Evolutionary conservation across 169 alveolate species (phyloP).

Genomic region (Cyclospora cayetanensis): DNA sequence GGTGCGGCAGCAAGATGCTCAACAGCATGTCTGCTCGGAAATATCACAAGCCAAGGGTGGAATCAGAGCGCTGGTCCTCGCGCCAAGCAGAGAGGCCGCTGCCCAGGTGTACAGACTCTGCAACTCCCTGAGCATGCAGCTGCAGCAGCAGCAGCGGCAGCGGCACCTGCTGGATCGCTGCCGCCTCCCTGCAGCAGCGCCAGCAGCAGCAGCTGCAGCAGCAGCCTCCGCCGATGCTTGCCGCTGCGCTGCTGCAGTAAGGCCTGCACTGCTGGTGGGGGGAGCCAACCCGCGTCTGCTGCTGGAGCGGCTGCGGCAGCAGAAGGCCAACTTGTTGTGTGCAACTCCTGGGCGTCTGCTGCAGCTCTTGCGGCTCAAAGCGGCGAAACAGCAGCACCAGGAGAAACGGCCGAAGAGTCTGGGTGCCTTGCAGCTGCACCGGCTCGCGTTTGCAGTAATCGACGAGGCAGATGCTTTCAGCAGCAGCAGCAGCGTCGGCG

Average conservation of each 20-base stretch:
- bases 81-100: conserved; percentile 65
- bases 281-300: conserved; percentile 42
- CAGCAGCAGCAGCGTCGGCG: conserved; percentile 43
- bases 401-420: neutral
- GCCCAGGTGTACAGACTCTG: conserved; percentile 61
- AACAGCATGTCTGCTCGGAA: neutral
- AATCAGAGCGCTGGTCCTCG: conserved; percentile 36
- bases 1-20: neutral
- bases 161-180: neutral
- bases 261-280: conserved; percentile 39
- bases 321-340: neutral
- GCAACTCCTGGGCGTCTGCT: conserved; percentile 58
- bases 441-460: neutral
- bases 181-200: neutral
- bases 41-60: neutral
- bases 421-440: neutral
- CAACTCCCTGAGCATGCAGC: neutral
- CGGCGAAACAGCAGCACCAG: neutral
- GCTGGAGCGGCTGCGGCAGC: neutral
- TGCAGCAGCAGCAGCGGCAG: neutral
- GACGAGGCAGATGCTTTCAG: conserved; percentile 12
- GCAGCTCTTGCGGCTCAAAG: neutral
- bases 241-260: conserved; percentile 12
- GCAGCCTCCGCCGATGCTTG: neutral
- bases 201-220: neutral